Evolutionary conservation across 1,284 basidiomycete species (phyloP), one percentile per base, ranked within the genome.

Genomic region (Apiotrichum gracile): DNA sequence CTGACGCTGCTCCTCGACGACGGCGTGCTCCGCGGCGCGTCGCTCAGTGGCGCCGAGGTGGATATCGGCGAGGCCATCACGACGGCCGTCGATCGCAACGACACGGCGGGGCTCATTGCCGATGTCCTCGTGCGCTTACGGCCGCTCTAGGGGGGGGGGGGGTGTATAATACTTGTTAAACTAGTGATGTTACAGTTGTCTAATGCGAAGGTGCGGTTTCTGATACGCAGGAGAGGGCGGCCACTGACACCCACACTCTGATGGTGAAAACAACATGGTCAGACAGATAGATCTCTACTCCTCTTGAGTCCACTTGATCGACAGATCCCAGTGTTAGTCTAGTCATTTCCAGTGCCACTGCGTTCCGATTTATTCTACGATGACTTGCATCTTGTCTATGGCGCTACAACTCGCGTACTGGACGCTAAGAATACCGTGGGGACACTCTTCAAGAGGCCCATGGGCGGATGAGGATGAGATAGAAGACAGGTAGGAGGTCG

Each of bases 81-180:
- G 39, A 77, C 80, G 5, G 82, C 85, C 62, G 74, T 86, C 0
- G 81, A 82, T 52, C 78, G 80, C 9, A 85, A 88, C 61, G 84
- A 90, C 68, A 82, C 83, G 1, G 80, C 84, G 31, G 85, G 86
- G 1, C 74, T 89, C 19, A 77, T 90, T 33, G 82, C 81, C 22
- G 83, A 84, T 19, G 77, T 88, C 8, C 69, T 89, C 22, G 77
- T 80, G 21, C 68, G 77, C 39, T 76, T 77, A 31, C 66, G 79
- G 48, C 55, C 57, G 14, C 41, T 55, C 29, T 44, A 33, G 22
- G 7, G 4, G n/a, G 27, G 10, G 31, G n/a, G n/a, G n/a, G n/a
- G n/a, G n/a, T n/a, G n/a, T n/a, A n/a, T n/a, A n/a, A n/a, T 31
- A 10, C 6, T 29, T 29, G 27, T 29, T 6, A 29, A 13, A 29